Evolutionary conservation across 192 early-diverging fungal species (phyloP).

Genomic region (Umbelopsis sp.): DNA sequence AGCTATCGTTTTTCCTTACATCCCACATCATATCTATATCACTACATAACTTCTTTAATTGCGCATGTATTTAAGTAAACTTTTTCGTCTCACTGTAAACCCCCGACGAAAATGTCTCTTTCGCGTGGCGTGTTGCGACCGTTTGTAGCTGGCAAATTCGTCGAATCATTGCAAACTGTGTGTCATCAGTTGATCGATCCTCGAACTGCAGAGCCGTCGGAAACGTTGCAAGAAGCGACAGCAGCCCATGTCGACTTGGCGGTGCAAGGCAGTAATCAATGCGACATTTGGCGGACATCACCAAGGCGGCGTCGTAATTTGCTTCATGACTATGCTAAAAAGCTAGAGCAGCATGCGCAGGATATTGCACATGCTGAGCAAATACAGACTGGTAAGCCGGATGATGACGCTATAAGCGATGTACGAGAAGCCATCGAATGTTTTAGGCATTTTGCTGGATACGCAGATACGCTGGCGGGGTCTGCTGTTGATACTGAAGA

Average conservation of each 20-base stretch:
- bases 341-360: slow-evolving; percentile 40
- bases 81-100: background rate
- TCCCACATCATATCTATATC: background rate
- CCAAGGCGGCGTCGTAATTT: slow-evolving; percentile 44
- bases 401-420: slow-evolving; percentile 49
- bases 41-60: background rate
- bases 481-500: slow-evolving; percentile 41
- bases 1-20: background rate
- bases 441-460: slow-evolving; percentile 77
- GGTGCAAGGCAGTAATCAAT: background rate
- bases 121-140: background rate
- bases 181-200: slow-evolving; percentile 14
- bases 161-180: background rate
- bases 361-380: slow-evolving; percentile 51
- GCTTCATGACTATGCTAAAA: slow-evolving; percentile 44
- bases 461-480: slow-evolving; percentile 58
- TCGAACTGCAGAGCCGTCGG: background rate
- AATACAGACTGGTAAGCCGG: slow-evolving; percentile 57
- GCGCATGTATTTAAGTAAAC: slow-evolving; percentile 1
- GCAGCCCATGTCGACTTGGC: slow-evolving; percentile 19
- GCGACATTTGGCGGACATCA: background rate
- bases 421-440: slow-evolving; percentile 57
- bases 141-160: slow-evolving; percentile 11
- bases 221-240: slow-evolving; percentile 18
- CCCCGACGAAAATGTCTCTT: background rate